Base-by-base conservation (phyloP, 331 rosid genomes). In the Prunus yedoensis region DNA sequence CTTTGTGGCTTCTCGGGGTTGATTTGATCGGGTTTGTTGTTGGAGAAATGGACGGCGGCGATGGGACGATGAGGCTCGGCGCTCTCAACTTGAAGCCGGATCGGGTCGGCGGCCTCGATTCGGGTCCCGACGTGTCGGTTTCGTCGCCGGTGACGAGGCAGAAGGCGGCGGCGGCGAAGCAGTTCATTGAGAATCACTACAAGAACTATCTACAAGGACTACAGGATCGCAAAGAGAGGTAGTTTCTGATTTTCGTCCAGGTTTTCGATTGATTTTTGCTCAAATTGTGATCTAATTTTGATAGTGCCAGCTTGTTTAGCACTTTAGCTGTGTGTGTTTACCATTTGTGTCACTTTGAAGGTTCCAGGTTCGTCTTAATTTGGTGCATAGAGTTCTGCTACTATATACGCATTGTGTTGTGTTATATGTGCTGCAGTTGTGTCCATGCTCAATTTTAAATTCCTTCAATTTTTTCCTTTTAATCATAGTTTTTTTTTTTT, bases 181-280 rank as follows among this genome's bases (percentile, higher is more conserved):
- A 95, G 82, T 90, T 95, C 79, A 92, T 95, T 23, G 99, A 95
- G 91, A 95, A 95, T 85, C 98, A 95, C 66, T 95, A 95, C 88
- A 95, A 92, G 88, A 95, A 95, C 66, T 74, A 95, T 85, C 92
- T 95, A 28, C 97, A 95, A 85, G 96, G 90, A 30, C 83, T 95
- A 71, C 99, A 95, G 80, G 99, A 95, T 85, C 99, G 99, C 78
- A 89, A 85, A 73, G 99, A 95, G 70, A 90, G 99, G 99, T 92
- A 41, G 4, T 3, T 46, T n/a, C 1, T 12, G 59, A 28, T 32
- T 21, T 14, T 15, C 0, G 2, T 49, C n/a, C 35, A 53, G 3
- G 8, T 3, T 75, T 64, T 51, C 45, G 21, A 13, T 41, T 77
- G 30, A 54, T 46, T 63, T 32, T 51, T 23, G 49, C 43, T 15